Evolutionary conservation across 2,329 filamentous ascomycete species (phyloP), one percentile per base, ranked within the genome.

Genomic region (Aaosphaeria arxii): DNA sequence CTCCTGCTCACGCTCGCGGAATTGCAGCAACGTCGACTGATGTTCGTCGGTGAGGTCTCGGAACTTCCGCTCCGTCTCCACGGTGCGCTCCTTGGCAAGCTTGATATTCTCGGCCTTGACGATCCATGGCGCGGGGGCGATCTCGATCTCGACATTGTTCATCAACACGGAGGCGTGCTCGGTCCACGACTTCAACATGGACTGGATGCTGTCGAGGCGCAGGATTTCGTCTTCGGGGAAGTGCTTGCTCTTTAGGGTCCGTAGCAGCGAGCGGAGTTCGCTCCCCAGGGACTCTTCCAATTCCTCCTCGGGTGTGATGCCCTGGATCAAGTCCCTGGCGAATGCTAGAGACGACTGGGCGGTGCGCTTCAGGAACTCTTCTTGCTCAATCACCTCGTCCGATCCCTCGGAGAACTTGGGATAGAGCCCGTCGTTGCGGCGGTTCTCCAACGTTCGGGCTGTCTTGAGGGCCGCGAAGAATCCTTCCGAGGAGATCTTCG

Each of bases 61-160:
- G 46, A 96, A 80, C 67, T 96, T 89, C 62, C 92, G 88, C 63
- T 96, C 90, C 0, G 87, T 85, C 62, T 96, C 90, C 36, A 91
- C 80, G 0, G 89, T 86, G 33, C 89, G 82, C 24, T 83, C 85
- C 74, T 94, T 92, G 56, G 87, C 86, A n/a, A 84, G 83, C 69
- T 87, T 89, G 45, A 97, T 80, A 61, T 94, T 87, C 59, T 88
- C 83, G 3, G 90, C 86, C 46, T 91, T 86, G 31, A 90, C 78
- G 45, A 88, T 79, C 94, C 94, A 99, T 2, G 94, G 94, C 4
- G 87, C 82, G 0, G 82, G 78, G 24, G 78, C 81, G 53, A 83
- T 81, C 54, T 95, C 89, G 61, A 97, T 77, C 47, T 78, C 75
- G 7, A 70, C 57, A 17, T 70, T 75, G 49, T 74, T 73, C 49